Evolutionary conservation across 345 rosid genomes (phyloP).

Genomic region (Euclidium syriacum): DNA sequence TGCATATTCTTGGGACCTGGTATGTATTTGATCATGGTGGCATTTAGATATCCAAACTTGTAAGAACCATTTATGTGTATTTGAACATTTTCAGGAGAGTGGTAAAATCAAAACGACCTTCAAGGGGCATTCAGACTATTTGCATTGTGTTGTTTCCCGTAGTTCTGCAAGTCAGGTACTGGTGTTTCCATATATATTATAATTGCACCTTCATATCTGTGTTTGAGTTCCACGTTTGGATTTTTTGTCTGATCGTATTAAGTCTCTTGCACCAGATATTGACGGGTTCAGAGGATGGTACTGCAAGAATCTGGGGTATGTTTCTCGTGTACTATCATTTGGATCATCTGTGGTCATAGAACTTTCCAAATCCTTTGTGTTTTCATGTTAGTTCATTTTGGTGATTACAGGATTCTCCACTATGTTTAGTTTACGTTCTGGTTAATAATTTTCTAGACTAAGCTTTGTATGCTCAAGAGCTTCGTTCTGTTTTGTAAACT

Average conservation of each 20-base stretch:
- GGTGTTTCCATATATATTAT: background rate
- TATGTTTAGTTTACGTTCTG: background rate
- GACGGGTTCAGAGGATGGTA: slow-evolving; percentile 98
- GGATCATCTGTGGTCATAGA: background rate
- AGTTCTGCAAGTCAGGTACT: slow-evolving; percentile 73
- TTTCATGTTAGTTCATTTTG: slow-evolving; percentile 4
- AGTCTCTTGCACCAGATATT: slow-evolving; percentile 49
- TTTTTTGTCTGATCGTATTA: slow-evolving; percentile 2
- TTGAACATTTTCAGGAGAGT: slow-evolving; percentile 63
- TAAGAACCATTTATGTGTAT: background rate
- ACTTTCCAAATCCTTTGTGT: background rate
- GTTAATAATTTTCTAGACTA: background rate
- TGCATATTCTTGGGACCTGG: slow-evolving; percentile 99
- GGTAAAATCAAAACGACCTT: slow-evolving; percentile 67
- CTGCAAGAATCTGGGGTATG: slow-evolving; percentile 94
- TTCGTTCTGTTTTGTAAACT: slow-evolving; percentile 19
- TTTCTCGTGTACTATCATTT: background rate
- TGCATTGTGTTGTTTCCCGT: slow-evolving; percentile 73
- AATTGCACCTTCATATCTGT: background rate
- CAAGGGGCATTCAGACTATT: slow-evolving; percentile 84
- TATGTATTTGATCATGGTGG: slow-evolving; percentile 42
- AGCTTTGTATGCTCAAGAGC: slow-evolving; percentile 3
- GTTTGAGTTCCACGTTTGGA: background rate
- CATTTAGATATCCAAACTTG: background rate
- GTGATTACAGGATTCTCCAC: background rate